Conservation (phyloP, 306 rosid genomes). For the Pachyrhizus erosus region DNA sequence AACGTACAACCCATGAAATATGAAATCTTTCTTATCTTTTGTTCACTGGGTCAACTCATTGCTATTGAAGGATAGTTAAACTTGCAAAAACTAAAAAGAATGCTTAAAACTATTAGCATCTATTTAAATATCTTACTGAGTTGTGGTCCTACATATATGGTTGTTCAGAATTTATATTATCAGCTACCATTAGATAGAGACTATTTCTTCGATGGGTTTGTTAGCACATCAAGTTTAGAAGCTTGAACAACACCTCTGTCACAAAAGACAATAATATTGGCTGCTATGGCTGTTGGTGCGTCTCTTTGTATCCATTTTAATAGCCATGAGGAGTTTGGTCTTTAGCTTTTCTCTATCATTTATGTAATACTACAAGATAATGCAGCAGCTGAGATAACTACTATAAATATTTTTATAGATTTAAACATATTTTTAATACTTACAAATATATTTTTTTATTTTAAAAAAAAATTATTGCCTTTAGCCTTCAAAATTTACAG, state of each 20-base stretch:
- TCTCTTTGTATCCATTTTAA: not conserved
- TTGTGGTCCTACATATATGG: slow-evolving; percentile 18
- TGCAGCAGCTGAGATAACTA: not conserved
- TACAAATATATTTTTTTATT: not conserved
- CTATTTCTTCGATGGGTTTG: not conserved
- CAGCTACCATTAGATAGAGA: not conserved
- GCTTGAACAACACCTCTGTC: not conserved
- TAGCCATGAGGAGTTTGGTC: not conserved
- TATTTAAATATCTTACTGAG: not conserved
- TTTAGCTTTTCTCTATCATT: not conserved
- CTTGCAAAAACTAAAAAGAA: not conserved
- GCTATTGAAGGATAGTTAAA: not conserved
- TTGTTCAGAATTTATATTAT: not conserved
- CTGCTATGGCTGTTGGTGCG: not conserved
- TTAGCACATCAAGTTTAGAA: not conserved
- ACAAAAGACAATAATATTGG: slow-evolving; percentile 6
- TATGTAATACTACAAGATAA: not conserved
- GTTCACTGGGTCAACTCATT: too few species aligned
- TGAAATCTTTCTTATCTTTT: too few species aligned
- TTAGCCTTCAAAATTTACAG: not conserved
- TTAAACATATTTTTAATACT: not conserved
- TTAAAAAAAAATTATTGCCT: not conserved
- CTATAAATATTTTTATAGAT: not conserved
- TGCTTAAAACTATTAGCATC: not conserved
- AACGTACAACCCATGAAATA: too few species aligned